A percentile compares a stretch with the other conserved stretches of the same genome.
Conservation (phyloP, 2,329 filamentous ascomycete genomes). For the Lasiodiplodia sp. region DNA sequence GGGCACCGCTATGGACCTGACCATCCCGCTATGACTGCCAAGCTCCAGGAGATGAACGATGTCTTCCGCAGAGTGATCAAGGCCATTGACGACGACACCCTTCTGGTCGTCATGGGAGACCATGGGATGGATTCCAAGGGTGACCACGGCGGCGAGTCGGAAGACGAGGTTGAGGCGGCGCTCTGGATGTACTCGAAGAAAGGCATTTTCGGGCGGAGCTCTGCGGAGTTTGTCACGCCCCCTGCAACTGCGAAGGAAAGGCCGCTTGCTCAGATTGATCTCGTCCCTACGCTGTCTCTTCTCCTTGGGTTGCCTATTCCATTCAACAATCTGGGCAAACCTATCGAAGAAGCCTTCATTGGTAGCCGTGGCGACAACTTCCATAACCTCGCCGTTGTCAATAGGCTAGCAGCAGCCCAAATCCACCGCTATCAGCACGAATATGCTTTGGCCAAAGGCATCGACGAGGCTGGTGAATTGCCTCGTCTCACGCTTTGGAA, state of each 20-base stretch:
- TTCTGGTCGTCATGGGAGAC: conserved; percentile 97
- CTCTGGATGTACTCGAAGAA: conserved; percentile 98
- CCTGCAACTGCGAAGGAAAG: conserved; percentile 77
- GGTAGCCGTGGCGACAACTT: conserved; percentile 73
- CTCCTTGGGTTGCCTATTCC: conserved; percentile 91
- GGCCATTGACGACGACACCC: conserved; percentile 80
- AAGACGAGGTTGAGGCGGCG: conserved; percentile 92
- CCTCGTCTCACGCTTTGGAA: conserved; percentile 67
- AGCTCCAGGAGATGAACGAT: conserved; percentile 88
- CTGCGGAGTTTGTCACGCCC: conserved; percentile 63
- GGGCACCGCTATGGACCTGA: conserved; percentile 95
- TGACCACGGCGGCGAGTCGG: conserved; percentile 97
- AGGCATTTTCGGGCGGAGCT: conserved; percentile 80
- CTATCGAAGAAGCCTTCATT: conserved; percentile 92
- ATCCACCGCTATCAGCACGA: conserved; percentile 88
- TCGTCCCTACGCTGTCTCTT: conserved; percentile 89
- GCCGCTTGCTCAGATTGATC: conserved; percentile 85
- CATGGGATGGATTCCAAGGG: conserved; percentile 98
- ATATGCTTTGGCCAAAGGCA: conserved; percentile 76
- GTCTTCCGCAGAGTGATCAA: conserved; percentile 77
- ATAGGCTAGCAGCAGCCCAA: conserved; percentile 79
- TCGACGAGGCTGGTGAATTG: conserved; percentile 66
- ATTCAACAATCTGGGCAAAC: conserved; percentile 91
- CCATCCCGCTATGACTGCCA: conserved; percentile 88
- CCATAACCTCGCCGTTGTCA: conserved; percentile 78